A percentile compares a stretch with the other conserved stretches of the same genome.
Conservation (phyloP, 495 filamentous ascomycete species). For the Aspergillus baeticus region DNA sequence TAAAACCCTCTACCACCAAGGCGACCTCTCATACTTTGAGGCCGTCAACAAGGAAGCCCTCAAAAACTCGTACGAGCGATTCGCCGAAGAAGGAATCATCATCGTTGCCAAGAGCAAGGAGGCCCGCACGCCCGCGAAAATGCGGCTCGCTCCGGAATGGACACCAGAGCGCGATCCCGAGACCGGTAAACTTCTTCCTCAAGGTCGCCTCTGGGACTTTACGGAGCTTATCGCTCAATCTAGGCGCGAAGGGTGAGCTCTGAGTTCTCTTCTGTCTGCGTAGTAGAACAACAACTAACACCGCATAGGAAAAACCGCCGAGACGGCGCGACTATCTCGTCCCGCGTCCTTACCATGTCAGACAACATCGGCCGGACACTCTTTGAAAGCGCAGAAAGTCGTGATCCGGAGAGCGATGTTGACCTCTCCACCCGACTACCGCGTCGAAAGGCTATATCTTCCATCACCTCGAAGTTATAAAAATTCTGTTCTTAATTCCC, state of each 20-base stretch:
- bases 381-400: conserved; percentile 37
- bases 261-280: conserved; percentile 1
- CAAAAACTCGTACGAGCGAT: conserved; percentile 85
- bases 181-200: conserved; percentile 60
- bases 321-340: conserved; percentile 86
- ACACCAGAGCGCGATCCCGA: conserved; percentile 60
- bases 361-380: conserved; percentile 56
- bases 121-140: conserved; percentile 50
- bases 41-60: conserved; percentile 97
- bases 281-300: background rate
- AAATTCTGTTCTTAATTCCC: background rate
- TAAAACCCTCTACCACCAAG: conserved; percentile 97
- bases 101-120: conserved; percentile 63
- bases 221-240: conserved; percentile 81
- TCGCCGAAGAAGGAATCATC: conserved; percentile 89
- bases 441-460: conserved; percentile 37
- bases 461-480: conserved; percentile 36
- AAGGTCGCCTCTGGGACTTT: conserved; percentile 84
- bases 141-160: conserved; percentile 78
- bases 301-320: conserved; percentile 72
- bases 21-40: conserved; percentile 94
- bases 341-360: conserved; percentile 74
- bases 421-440: conserved; percentile 38
- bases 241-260: conserved; percentile 78
- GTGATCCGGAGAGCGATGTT: conserved; percentile 23